These are phyloP conservation scores for Sextonia rubra DNA, from an alignment of 164 flowering plant genomes.

Conservation along the genomic window DNA sequence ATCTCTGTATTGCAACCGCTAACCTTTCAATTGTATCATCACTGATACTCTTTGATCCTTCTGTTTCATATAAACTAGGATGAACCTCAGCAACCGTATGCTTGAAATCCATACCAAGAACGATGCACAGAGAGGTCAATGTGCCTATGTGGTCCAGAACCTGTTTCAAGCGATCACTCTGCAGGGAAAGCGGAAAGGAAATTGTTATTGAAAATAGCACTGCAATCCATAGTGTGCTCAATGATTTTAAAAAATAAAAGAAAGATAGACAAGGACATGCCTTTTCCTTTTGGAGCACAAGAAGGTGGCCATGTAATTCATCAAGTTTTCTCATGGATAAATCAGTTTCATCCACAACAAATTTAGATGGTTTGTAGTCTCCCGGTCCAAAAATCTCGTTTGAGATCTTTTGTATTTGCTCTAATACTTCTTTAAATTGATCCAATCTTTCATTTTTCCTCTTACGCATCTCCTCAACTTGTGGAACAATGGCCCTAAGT, in stretches of 20 bases:
- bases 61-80: slow-evolving; percentile 43
- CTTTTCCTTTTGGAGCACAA: slow-evolving; percentile 85
- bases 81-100: slow-evolving; percentile 46
- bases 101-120: slow-evolving; percentile 71
- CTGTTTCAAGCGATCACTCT: slow-evolving; percentile 59
- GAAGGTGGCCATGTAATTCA: slow-evolving; percentile 64
- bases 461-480: slow-evolving; percentile 80
- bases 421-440: slow-evolving; percentile 62
- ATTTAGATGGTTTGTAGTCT: slow-evolving; percentile 20
- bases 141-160: slow-evolving; percentile 42
- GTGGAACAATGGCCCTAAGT: slow-evolving; percentile 59
- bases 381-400: slow-evolving; percentile 42
- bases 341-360: slow-evolving; percentile 67
- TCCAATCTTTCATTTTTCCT: slow-evolving; percentile 66
- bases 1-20: slow-evolving; percentile 31
- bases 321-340: slow-evolving; percentile 79
- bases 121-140: slow-evolving; percentile 51
- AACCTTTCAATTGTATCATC: slow-evolving; percentile 42
- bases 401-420: slow-evolving; percentile 49
- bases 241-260: not conserved
- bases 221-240: not conserved
- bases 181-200: slow-evolving; percentile 18
- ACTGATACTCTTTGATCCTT: slow-evolving; percentile 40
- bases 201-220: not conserved
- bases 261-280: slow-evolving; percentile 22